Evolutionary conservation across 495 filamentous ascomycete species (phyloP), one percentile per base, ranked within the genome.

Genomic region (Lasiosphaeria miniovina): DNA sequence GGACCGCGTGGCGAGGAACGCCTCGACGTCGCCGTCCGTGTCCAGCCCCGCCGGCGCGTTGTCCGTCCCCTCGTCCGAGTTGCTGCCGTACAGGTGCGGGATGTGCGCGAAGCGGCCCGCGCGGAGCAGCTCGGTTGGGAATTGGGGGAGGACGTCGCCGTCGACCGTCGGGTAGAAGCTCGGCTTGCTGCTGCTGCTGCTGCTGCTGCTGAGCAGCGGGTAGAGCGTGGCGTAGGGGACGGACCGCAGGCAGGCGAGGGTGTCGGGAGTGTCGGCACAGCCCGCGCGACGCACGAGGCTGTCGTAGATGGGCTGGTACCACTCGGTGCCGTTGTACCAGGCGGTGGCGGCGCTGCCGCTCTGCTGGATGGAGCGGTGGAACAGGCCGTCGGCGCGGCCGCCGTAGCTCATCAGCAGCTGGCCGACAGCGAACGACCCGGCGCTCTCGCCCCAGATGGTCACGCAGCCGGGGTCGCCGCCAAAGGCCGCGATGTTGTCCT

Each of bases 21-120:
- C 41, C 24, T 64, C 55, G 35, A 82, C 75, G 31, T 84, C 71
- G 4, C 54, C 52, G 49, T 71, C 71, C 3, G 72, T 83, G 71
- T 83, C 77, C 54, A 5, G 14, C 71, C 74, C 10, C 53, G 53
- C 33, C 3, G 70, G 68, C 2, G 81, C 80, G 57, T 87, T 87
- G 11, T 84, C 75, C 3, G 82, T 85, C 5, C 86, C 86, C 52
- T 88, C 86, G 67, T 88, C 86, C 40, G 82, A 73, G 53, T 80
- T 84, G 35, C 85, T 82, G 12, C 86, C 86, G 48, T 78, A 67
- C 46, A 88, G 79, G 61, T 87, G 75, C 3, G 82, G 82, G 1
- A 88, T 77, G 8, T 75, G 71, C 15, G 85, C 84, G 65, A 84
- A 85, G 4, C 65, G 66, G 5, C 75, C 75, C 0, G 61, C 32